Evolutionary conservation across 805 yeast species (phyloP), one percentile per base, ranked within the genome.

Genomic region (Starmerella stigmatis): DNA sequence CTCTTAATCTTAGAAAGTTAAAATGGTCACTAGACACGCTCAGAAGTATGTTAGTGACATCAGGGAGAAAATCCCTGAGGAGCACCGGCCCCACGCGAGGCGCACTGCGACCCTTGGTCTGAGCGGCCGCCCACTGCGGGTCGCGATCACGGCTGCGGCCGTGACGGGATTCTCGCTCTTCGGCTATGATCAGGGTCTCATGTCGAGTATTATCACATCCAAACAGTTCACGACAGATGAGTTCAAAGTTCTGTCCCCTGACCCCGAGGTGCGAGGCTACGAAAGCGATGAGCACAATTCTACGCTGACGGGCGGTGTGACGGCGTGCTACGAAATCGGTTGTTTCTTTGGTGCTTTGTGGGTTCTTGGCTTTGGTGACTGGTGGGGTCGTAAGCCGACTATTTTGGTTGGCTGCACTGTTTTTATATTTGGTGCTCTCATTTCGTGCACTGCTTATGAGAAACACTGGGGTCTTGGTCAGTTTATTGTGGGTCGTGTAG

Each of bases 281-380:
- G n/a, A n/a, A n/a, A n/a, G n/a, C n/a, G n/a, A n/a, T n/a, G 53
- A 59, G 43, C 79, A 76, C 54, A 75, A 78, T 41, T 70, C 76
- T 39, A 79, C 78, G 21, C 58, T 67, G 42, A 86, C 79, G 64
- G 88, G 86, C 66, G 83, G 81, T 15, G 79, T 61, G 27, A 61
- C 64, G 10, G 45, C 67, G 1, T 57, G 63, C 31, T 81, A 81
- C 56, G 88, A 82, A 37, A 56, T 81, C 34, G 94, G 89, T 38
- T 80, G 86, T 64, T 78, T 81, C 69, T 68, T 73, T 53, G 88
- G 89, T 52, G 84, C 88, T 8, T 56, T 81, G 30, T 68, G 75
- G 41, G 79, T 78, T 15, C 69, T 79, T 62, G 67, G 69, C 49
- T 61, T 67, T 45, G 89, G 86, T 63, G 85, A 78, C 50, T 60